A percentile compares a stretch with the other conserved stretches of the same genome.
Conservation (phyloP, 1,284 basidiomycete species). For the Neolentinus lepideus region DNA sequence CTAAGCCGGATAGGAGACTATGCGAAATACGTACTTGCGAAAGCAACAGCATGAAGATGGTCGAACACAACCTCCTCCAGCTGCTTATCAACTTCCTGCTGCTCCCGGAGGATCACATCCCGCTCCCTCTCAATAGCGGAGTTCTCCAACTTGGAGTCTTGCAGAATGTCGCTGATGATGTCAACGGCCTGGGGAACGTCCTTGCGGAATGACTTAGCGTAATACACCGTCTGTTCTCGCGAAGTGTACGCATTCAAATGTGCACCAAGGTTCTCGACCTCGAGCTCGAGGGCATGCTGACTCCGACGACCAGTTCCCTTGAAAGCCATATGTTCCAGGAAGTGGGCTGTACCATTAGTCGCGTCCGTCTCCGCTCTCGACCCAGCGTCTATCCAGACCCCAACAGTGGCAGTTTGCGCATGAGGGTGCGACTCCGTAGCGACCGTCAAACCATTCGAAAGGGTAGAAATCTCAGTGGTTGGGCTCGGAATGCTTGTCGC, state of each 20-base stretch:
- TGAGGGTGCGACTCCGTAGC: constrained; percentile 89
- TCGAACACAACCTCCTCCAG: constrained; percentile 98
- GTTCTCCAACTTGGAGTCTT: constrained; percentile 93
- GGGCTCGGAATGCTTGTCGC: constrained; percentile 62
- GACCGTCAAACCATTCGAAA: constrained; percentile 89
- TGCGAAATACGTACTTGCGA: constrained; percentile 62
- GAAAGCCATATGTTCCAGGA: constrained; percentile 97
- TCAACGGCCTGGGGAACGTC: constrained; percentile 91
- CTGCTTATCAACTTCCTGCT: constrained; percentile 99
- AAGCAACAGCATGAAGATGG: constrained; percentile 95
- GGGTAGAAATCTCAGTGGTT: constrained; percentile 81
- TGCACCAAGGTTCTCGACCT: constrained; percentile 97
- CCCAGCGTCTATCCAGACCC: constrained; percentile 98
- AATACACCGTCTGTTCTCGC: constrained; percentile 98
- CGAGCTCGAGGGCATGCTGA: constrained; percentile 91
- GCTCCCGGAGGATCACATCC: constrained; percentile 95
- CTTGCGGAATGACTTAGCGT: constrained; percentile 97
- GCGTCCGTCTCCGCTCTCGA: constrained; percentile 92
- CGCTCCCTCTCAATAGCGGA: constrained; percentile 92
- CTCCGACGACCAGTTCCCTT: constrained; percentile 90
- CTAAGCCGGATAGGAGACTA: constrained; percentile 8
- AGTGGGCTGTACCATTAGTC: constrained; percentile 96
- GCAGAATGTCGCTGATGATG: constrained; percentile 97
- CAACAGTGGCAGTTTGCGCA: constrained; percentile 97
- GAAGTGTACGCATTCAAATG: constrained; percentile 99